Evolutionary conservation across 225 moss, liverwort and hornwort species (phyloP).

Genomic region (Marchantia paleacea): DNA sequence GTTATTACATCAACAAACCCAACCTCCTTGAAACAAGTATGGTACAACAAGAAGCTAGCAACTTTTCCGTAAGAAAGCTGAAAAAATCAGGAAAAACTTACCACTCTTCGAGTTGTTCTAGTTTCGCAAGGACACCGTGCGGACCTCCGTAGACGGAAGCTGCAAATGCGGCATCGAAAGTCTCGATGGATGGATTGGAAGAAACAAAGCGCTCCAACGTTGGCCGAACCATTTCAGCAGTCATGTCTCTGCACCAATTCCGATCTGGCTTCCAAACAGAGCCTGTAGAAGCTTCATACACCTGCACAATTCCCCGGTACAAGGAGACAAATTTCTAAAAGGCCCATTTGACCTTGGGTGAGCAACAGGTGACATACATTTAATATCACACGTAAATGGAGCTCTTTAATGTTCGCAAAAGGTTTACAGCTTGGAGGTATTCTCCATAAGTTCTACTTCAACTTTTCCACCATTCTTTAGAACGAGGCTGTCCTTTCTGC

Average conservation of each 20-base stretch:
- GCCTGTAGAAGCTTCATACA: constrained; percentile 56
- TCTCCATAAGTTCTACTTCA: neutral
- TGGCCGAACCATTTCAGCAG: constrained; percentile 47
- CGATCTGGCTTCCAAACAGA: constrained; percentile 62
- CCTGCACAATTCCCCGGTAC: constrained; percentile 34
- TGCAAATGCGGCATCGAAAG: constrained; percentile 53
- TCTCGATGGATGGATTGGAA: constrained; percentile 63
- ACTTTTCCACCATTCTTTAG: neutral
- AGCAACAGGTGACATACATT: neutral
- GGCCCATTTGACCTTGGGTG: neutral
- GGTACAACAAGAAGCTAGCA: no score
- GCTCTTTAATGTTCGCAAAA: neutral
- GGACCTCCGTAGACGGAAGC: constrained; percentile 58
- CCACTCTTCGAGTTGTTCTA: constrained; percentile 72
- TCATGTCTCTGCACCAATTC: constrained; percentile 59
- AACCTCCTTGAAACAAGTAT: no score
- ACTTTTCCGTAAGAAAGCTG: no score
- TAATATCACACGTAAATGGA: no score
- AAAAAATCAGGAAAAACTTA: constrained; percentile 19
- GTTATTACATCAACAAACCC: neutral
- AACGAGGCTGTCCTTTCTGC: neutral
- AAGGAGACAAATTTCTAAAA: neutral
- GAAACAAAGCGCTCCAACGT: constrained; percentile 75
- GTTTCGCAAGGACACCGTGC: constrained; percentile 54
- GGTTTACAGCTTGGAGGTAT: neutral